A percentile compares a stretch with the other conserved stretches of the same genome.
Evolutionary conservation across 192 early-diverging fungal species (phyloP).

Genomic region (Gorgonomyces haynaldii): DNA sequence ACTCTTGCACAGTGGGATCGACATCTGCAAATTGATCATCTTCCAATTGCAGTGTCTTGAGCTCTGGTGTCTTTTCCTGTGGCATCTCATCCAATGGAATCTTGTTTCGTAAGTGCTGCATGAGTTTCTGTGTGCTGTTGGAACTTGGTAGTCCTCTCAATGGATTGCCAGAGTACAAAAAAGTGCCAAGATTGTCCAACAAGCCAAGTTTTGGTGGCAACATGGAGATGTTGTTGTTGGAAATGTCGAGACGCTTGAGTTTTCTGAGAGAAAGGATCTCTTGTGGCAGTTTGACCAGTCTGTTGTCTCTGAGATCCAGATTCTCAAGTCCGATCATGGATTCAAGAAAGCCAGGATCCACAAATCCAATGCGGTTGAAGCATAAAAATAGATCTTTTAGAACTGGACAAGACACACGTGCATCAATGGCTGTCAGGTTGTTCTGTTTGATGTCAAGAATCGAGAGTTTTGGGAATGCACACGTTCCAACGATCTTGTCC

Average conservation of each 20-base stretch:
- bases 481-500: conserved; percentile 13
- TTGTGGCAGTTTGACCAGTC: conserved; percentile 12
- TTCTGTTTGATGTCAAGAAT: conserved; percentile 19
- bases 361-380: conserved; percentile 9
- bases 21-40: background rate
- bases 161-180: conserved; percentile 18
- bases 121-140: conserved; percentile 16
- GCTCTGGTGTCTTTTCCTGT: background rate
- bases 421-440: conserved; percentile 6
- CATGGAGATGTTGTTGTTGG: conserved; percentile 25
- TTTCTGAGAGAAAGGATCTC: conserved; percentile 19
- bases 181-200: conserved; percentile 2
- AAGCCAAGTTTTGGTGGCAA: conserved; percentile 21
- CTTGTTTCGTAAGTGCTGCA: conserved; percentile 10
- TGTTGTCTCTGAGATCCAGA: conserved; percentile 34
- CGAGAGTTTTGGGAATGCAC: conserved; percentile 9
- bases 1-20: background rate
- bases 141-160: conserved; percentile 15
- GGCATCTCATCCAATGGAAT: background rate
- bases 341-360: conserved; percentile 8
- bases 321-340: conserved; percentile 14
- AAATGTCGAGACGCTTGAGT: conserved; percentile 29
- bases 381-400: conserved; percentile 10
- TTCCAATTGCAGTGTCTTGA: background rate
- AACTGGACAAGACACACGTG: conserved; percentile 6